These are phyloP conservation scores for Backusella psychrophila DNA, from an alignment of 192 early-diverging fungal species.

Conservation along the genomic window DNA sequence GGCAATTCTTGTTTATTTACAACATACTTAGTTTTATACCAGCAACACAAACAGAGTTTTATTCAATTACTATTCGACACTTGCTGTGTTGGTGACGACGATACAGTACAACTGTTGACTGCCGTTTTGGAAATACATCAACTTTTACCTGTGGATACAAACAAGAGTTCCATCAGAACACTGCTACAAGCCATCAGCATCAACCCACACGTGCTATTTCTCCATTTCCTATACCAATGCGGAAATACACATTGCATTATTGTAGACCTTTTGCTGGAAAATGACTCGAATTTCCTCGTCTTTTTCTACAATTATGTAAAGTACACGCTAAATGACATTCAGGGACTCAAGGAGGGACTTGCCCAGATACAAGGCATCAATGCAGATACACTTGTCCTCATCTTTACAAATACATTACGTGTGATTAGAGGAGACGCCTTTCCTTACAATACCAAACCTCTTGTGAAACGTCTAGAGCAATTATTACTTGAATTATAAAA, in stretches of 20 bases:
- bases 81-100: constrained; percentile 27
- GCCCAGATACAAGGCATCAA: not conserved
- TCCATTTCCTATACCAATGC: constrained; percentile 17
- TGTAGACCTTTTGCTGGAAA: constrained; percentile 30
- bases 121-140: constrained; percentile 8
- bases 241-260: constrained; percentile 23
- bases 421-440: not conserved
- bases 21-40: not conserved
- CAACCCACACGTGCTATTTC: constrained; percentile 24
- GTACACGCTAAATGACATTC: not conserved
- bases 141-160: not conserved
- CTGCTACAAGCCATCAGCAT: not conserved
- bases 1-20: not conserved
- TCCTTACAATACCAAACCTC: not conserved
- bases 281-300: constrained; percentile 21
- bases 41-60: not conserved
- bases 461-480: not conserved
- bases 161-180: not conserved
- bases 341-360: not conserved
- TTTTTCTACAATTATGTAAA: constrained; percentile 29
- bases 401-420: not conserved
- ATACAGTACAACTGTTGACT: constrained; percentile 12
- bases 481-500: not conserved
- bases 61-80: constrained; percentile 7
- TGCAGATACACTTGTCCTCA: not conserved